Conservation (phyloP, 345 rosid genomes). For the Populus alba region DNA sequence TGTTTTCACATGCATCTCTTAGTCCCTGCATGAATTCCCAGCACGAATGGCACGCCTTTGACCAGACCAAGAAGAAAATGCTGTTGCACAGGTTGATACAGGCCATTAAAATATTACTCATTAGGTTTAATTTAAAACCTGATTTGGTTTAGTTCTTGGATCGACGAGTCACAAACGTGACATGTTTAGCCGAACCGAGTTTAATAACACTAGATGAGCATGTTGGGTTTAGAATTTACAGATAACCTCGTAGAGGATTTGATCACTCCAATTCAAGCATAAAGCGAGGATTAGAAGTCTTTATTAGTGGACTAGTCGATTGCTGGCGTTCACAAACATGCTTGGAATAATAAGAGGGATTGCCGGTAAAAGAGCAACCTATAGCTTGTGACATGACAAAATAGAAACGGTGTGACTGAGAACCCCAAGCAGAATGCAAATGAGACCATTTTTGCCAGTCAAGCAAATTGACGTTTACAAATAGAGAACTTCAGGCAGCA, state of each 20-base stretch:
- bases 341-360: not conserved
- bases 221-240: not conserved
- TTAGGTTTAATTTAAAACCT: no score
- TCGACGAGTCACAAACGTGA: no score
- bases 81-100: no score
- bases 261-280: no score
- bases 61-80: no score
- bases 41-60: not conserved
- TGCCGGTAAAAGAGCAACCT: not conserved
- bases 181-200: no score
- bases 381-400: not conserved
- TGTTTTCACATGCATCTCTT: not conserved
- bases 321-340: not conserved
- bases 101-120: no score
- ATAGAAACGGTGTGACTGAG: not conserved
- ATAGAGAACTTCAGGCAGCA: not conserved
- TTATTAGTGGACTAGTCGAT: not conserved
- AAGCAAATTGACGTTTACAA: not conserved
- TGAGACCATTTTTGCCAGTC: not conserved
- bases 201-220: not conserved
- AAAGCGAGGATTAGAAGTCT: not conserved
- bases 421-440: not conserved
- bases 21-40: not conserved
- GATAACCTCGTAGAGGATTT: no score
- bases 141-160: no score